Base-by-base conservation (phyloP, 2,329 filamentous ascomycete species). In the Cytospora leucostoma region DNA sequence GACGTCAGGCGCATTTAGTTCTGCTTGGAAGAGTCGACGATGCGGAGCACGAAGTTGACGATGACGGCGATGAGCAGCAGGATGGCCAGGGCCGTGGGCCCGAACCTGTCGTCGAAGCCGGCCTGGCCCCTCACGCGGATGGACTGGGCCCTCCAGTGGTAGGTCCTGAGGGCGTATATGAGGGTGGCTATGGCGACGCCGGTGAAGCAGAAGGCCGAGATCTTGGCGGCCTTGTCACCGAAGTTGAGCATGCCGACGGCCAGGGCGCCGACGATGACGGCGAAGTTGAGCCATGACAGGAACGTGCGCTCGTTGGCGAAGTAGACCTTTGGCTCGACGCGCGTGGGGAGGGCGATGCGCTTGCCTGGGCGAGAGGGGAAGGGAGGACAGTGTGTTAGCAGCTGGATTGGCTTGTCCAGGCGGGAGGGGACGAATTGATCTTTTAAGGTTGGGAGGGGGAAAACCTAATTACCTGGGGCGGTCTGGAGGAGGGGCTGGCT, bases 301-400 rank as follows among this genome's bases (percentile, higher is more conserved):
- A 99, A 99, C 67, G 95, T 99, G 68, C 95, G 92, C 81, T 99
- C 95, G 84, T 99, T 99, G 80, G 95, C 95, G 84, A 99, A 99
- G 87, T 98, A 99, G 82, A 99, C 95, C 80, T 99, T 99, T 72
- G 95, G 95, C 79, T 99, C 95, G 78, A 99, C 94, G 70, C 95
- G 93, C 65, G 94, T 97, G 63, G 95, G 95, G 68, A 99, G 92
- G 72, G 95, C 94, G 76, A 99, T 98, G 75, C 94, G 92, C 82
- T 99, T 99, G 85, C 94, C 94, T 97, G 44, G 21, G 47, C 56
- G 50, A 65, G 53, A 59, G 57, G 37, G 53, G 56, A 51, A 11
- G 38, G 34, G 34, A 55, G 47, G 56, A 38, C 19, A n/a, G 17
- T 13, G 6, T 5, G 40, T 27, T 27, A 27, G 17, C 6, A 13